Conservation (phyloP, 306 rosid species). For the Vachellia pachyceras region DNA sequence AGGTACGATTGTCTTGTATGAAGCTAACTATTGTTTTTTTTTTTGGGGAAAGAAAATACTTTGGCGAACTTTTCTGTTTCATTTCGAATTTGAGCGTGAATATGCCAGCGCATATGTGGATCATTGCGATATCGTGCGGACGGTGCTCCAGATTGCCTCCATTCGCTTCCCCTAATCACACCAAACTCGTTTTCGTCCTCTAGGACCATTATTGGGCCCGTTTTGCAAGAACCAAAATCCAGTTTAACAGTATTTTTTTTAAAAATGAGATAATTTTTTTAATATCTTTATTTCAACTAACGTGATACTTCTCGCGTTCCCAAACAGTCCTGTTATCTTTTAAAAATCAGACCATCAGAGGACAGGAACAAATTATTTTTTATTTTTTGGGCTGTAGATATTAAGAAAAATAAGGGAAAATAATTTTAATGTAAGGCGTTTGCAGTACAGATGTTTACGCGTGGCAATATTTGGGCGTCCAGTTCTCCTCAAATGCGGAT, state of each 20-base stretch:
- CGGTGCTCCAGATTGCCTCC: neutral
- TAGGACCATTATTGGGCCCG: neutral
- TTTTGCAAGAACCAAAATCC: too few species aligned
- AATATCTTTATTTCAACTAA: too few species aligned
- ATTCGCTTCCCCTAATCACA: neutral
- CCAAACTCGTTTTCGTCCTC: neutral
- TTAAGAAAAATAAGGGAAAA: neutral
- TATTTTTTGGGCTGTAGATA: neutral
- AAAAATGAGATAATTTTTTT: too few species aligned
- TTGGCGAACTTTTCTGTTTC: neutral
- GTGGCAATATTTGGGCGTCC: conserved; percentile 53
- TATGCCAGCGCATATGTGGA: conserved; percentile 3
- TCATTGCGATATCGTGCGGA: neutral
- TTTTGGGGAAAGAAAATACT: neutral
- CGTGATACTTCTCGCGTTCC: too few species aligned
- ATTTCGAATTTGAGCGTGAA: neutral
- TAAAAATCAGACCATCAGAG: neutral
- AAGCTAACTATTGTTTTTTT: neutral
- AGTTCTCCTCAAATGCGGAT: conserved; percentile 39
- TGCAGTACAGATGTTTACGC: conserved; percentile 26
- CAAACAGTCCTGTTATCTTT: too few species aligned
- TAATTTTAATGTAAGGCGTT: conserved; percentile 21
- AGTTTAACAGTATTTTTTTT: too few species aligned
- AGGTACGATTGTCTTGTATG: neutral
- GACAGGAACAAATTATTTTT: neutral